phyloP scores from a whole-genome alignment of 2,329 filamentous ascomycete species.

The Scytalidium sp. region DNA sequence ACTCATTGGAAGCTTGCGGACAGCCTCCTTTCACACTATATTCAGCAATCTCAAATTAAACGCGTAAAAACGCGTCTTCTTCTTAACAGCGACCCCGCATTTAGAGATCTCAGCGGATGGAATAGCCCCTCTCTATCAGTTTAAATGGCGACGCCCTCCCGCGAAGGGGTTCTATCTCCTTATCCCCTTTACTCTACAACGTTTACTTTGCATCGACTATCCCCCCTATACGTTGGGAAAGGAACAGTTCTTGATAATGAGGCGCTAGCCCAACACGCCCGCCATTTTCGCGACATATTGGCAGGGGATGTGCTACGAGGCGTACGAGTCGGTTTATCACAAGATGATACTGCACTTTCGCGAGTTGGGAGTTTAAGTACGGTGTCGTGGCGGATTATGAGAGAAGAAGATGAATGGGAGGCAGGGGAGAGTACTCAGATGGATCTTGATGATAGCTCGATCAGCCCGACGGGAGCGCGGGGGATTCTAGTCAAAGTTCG shows the following conservation, averaged over 20 bases:
- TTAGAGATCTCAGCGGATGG: too few species aligned
- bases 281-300: constrained; percentile 38
- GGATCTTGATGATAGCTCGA: constrained; percentile 13
- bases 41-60: not conserved
- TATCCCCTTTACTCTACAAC: constrained; percentile 44
- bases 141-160: too few species aligned
- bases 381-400: constrained; percentile 38
- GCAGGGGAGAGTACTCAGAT: constrained; percentile 11
- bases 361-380: constrained; percentile 36
- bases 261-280: constrained; percentile 33
- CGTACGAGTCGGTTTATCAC: constrained; percentile 37
- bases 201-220: constrained; percentile 40
- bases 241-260: constrained; percentile 28
- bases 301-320: constrained; percentile 42
- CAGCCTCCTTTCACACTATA: too few species aligned
- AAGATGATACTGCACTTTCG: constrained; percentile 29
- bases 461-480: constrained; percentile 9
- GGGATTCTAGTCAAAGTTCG: constrained; percentile 22
- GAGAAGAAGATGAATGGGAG: constrained; percentile 34
- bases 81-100: too few species aligned
- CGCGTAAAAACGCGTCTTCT: not conserved
- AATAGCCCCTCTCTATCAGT: too few species aligned
- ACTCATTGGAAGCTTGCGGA: too few species aligned
- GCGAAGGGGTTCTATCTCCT: not conserved
- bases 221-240: constrained; percentile 40